Evolutionary conservation across 2,329 filamentous ascomycete genomes (phyloP), one percentile per base, ranked within the genome.

Genomic region (Bertia moriformis): DNA sequence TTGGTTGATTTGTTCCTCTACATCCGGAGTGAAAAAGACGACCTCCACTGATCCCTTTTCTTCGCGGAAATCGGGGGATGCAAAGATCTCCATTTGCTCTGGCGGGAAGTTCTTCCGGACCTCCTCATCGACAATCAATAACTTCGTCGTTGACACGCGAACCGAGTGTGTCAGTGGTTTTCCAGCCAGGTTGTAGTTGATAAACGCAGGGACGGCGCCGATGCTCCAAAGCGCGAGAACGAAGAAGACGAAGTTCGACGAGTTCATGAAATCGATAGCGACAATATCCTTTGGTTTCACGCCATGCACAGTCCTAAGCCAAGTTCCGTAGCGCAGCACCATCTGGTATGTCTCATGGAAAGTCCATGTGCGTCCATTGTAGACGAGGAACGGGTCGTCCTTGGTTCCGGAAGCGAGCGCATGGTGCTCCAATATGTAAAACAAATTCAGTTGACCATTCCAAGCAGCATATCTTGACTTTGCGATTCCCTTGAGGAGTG

Each of bases 121-220:
- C 14, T 65, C 59, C 0, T 68, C 65, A 46, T 91, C 86, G 10
- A 89, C 67, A 15, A 94, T 54, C 41, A 88, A 62, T 2, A 93
- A 51, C 10, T 69, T 69, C 0, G 83, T 66, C 0, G 70, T 76
- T 2, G 83, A 80, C 2, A 75, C 73, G 45, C 68, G 71, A 35
- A 93, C 65, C 47, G 83, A 89, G 57, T 94, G 86, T 2, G 72
- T 56, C 44, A 94, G 62, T 0, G 84, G 68, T 19, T 79, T 73
- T 12, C 77, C 79, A 0, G 71, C 68, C 38, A 93, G 62, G 52
- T 91, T 91, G 59, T 89, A 89, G 58, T 94, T 94, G 60, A 93
- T 81, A 48, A 91, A 85, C 0, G 86, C 86, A 0, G 86, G 85
- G 41, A 77, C 77, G 0, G 83, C 86, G 12, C 87, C 87, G 42